Conservation (phyloP, 306 rosid genomes). For the Inga oerstediana region DNA sequence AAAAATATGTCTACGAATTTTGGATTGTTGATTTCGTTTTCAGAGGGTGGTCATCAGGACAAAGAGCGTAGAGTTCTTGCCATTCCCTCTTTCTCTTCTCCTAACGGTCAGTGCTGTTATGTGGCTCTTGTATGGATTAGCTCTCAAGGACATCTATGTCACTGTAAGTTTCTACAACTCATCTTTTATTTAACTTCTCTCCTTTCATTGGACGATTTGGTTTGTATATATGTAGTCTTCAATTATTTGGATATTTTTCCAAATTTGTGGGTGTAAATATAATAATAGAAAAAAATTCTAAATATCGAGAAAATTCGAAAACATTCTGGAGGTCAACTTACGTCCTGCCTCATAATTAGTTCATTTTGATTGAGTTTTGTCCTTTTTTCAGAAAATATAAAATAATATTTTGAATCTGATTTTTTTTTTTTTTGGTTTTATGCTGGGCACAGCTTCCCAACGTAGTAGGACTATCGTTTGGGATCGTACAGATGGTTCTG, state of each 20-base stretch:
- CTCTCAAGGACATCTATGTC: constrained; percentile 70
- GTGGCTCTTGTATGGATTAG: constrained; percentile 80
- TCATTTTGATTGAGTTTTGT: constrained; percentile 22
- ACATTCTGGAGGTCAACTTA: background rate
- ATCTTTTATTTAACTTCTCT: no score
- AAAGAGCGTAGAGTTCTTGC: constrained; percentile 96
- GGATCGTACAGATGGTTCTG: constrained; percentile 68
- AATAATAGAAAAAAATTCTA: background rate
- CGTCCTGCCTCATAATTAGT: background rate
- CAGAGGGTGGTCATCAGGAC: constrained; percentile 83
- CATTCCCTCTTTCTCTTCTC: constrained; percentile 74
- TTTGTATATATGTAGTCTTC: background rate
- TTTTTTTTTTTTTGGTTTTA: background rate
- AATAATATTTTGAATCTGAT: background rate
- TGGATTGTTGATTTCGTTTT: background rate
- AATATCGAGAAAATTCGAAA: background rate
- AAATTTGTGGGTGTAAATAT: background rate
- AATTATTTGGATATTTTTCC: background rate
- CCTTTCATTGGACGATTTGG: background rate
- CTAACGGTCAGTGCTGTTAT: constrained; percentile 79
- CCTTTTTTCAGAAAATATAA: background rate
- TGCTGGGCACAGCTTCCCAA: constrained; percentile 70
- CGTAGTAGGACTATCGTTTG: constrained; percentile 71
- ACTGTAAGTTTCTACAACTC: constrained; percentile 53
- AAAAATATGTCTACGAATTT: background rate